Evolutionary conservation across 1,284 basidiomycete genomes (phyloP).

Genomic region (Thelephora terrestris): DNA sequence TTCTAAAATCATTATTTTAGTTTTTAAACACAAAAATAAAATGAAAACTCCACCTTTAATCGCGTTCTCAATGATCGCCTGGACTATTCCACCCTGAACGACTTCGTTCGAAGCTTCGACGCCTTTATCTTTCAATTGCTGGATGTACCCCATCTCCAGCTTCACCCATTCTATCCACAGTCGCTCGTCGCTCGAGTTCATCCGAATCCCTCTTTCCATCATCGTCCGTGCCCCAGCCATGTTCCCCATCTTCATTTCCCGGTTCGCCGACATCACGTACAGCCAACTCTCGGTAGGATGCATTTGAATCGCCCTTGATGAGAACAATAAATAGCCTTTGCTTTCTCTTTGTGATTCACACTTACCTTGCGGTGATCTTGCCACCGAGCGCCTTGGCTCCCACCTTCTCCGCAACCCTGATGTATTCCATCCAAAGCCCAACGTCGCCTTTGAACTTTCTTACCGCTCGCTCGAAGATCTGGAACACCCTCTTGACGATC

Average conservation of each 20-base stretch:
- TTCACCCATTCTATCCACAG: conserved; percentile 86
- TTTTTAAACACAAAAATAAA: neutral
- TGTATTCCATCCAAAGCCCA: conserved; percentile 82
- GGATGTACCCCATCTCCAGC: conserved; percentile 87
- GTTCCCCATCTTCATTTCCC: conserved; percentile 73
- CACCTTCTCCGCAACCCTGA: conserved; percentile 74
- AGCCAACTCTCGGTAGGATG: conserved; percentile 75
- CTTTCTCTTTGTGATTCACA: neutral
- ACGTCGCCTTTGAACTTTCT: conserved; percentile 86
- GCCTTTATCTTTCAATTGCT: conserved; percentile 55
- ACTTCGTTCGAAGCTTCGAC: conserved; percentile 48
- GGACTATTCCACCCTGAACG: conserved; percentile 63
- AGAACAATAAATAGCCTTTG: neutral
- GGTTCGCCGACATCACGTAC: conserved; percentile 80
- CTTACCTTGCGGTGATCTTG: conserved; percentile 64
- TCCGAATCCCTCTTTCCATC: conserved; percentile 77
- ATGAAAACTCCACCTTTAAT: conserved; percentile 41
- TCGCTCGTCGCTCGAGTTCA: conserved; percentile 59
- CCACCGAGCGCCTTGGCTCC: conserved; percentile 76
- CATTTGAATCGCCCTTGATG: conserved; percentile 67
- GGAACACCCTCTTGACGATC: conserved; percentile 72
- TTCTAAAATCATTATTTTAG: neutral
- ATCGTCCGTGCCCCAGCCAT: conserved; percentile 78
- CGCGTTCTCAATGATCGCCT: conserved; percentile 55
- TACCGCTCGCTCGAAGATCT: conserved; percentile 86